These are phyloP conservation scores for Phyllosticta capitalensis DNA, from an alignment of 2,329 filamentous ascomycete genomes.

Conservation along the genomic window DNA sequence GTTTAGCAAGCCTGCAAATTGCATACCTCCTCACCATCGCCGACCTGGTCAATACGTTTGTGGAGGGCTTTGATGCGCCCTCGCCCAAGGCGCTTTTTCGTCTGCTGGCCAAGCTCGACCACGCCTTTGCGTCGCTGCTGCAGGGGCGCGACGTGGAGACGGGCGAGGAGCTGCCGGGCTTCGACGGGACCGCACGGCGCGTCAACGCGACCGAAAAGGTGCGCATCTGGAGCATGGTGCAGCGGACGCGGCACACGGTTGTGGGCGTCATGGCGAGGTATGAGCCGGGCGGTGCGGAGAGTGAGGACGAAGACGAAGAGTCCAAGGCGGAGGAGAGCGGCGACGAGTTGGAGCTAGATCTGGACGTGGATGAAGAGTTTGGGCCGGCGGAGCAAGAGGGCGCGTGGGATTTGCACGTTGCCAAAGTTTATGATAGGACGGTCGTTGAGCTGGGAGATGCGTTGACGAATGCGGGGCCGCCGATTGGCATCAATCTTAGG, in stretches of 20 bases:
- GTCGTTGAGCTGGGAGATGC: conserved; percentile 61
- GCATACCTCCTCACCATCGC: conserved; percentile 75
- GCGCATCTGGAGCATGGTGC: conserved; percentile 69
- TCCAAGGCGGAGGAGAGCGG: conserved; percentile 21
- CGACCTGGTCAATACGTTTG: conserved; percentile 59
- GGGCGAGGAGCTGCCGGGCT: conserved; percentile 58
- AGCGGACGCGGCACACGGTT: conserved; percentile 62
- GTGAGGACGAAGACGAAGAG: conserved; percentile 27
- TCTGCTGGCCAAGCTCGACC: conserved; percentile 68
- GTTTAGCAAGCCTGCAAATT: conserved; percentile 64
- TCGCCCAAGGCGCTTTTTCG: conserved; percentile 59
- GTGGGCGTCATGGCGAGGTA: conserved; percentile 57
- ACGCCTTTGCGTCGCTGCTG: conserved; percentile 70
- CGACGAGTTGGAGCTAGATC: too few relatives aligned
- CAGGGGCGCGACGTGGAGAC: conserved; percentile 57
- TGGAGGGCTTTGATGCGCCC: conserved; percentile 63
- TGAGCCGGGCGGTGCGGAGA: conserved; percentile 28
- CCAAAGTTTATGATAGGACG: conserved; percentile 69
- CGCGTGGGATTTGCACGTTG: conserved; percentile 57
- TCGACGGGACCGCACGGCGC: conserved; percentile 45
- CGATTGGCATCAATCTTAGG: conserved; percentile 34
- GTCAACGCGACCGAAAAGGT: conserved; percentile 85
- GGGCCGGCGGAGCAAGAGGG: conserved; percentile 25
- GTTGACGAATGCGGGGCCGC: conserved; percentile 5
- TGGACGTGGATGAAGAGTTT: conserved; percentile 18